Evolutionary conservation across 306 rosid genomes (phyloP).

Genomic region (Vigna trinervia): DNA sequence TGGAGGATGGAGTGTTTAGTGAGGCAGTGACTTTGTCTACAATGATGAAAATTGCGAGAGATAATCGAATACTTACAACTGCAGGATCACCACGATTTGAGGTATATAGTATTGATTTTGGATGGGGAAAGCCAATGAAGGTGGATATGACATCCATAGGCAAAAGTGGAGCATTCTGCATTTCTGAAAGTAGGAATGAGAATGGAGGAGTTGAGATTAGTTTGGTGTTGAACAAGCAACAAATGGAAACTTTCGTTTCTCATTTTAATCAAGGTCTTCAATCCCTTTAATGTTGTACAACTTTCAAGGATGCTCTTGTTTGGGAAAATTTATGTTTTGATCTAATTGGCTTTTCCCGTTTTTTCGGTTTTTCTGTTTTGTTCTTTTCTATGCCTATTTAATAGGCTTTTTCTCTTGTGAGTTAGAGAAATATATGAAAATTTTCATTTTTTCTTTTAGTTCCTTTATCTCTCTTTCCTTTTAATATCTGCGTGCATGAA

Average conservation of each 20-base stretch:
- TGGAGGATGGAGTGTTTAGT: background rate
- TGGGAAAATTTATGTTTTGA: too few species aligned
- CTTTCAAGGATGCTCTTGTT: too few species aligned
- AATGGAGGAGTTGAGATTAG: background rate
- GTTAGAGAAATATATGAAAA: too few species aligned
- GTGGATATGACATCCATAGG: conserved; percentile 10
- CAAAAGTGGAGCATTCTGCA: background rate
- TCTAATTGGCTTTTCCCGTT: too few species aligned
- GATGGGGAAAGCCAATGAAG: conserved; percentile 6
- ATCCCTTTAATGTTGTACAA: background rate
- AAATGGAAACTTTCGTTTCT: background rate
- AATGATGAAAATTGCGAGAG: background rate
- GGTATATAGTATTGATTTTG: background rate
- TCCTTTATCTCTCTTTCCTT: too few species aligned
- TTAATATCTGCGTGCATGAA: too few species aligned
- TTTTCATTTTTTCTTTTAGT: too few species aligned
- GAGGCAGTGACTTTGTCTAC: background rate
- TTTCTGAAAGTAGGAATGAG: background rate
- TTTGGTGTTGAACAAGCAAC: background rate
- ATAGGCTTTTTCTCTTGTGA: too few species aligned
- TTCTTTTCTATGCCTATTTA: too few species aligned
- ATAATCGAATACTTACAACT: background rate
- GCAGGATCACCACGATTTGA: background rate
- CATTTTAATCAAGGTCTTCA: background rate
- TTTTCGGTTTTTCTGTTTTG: too few species aligned